These are phyloP conservation scores for Aspergillus jensenii DNA, from an alignment of 2,329 filamentous ascomycete species.

Conservation along the genomic window DNA sequence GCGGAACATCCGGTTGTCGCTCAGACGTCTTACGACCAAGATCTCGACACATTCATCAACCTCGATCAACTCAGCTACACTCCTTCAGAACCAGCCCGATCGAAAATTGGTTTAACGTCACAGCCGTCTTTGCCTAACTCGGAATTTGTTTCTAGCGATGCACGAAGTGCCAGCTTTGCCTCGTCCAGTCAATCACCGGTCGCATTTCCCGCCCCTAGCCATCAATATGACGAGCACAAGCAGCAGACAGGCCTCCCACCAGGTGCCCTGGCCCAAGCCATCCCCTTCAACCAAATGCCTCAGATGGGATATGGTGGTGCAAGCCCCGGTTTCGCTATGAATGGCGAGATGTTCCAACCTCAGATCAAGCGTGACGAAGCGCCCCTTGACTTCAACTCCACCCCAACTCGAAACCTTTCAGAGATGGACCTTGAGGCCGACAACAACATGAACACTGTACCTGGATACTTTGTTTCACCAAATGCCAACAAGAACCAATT, in stretches of 20 bases:
- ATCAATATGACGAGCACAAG: constrained; percentile 92
- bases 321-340: constrained; percentile 48
- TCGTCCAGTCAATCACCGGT: constrained; percentile 49
- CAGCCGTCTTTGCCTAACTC: constrained; percentile 39
- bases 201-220: constrained; percentile 75
- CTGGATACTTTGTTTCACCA: constrained; percentile 65
- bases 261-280: constrained; percentile 75
- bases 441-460: constrained; percentile 59
- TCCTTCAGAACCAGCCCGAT: constrained; percentile 33
- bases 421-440: constrained; percentile 70
- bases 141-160: constrained; percentile 33
- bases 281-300: constrained; percentile 69
- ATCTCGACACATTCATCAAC: constrained; percentile 49
- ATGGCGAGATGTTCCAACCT: constrained; percentile 59
- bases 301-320: constrained; percentile 38
- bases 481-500: constrained; percentile 51
- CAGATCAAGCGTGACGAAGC: constrained; percentile 37
- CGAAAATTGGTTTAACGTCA: constrained; percentile 36
- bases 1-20: constrained; percentile 33
- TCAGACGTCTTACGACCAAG: constrained; percentile 40
- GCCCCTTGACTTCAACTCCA: constrained; percentile 68
- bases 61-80: constrained; percentile 46
- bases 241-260: constrained; percentile 92
- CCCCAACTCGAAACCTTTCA: constrained; percentile 56
- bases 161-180: constrained; percentile 35